These are phyloP conservation scores for Prunus mume DNA, from an alignment of 306 rosid genomes.

Conservation along the genomic window DNA sequence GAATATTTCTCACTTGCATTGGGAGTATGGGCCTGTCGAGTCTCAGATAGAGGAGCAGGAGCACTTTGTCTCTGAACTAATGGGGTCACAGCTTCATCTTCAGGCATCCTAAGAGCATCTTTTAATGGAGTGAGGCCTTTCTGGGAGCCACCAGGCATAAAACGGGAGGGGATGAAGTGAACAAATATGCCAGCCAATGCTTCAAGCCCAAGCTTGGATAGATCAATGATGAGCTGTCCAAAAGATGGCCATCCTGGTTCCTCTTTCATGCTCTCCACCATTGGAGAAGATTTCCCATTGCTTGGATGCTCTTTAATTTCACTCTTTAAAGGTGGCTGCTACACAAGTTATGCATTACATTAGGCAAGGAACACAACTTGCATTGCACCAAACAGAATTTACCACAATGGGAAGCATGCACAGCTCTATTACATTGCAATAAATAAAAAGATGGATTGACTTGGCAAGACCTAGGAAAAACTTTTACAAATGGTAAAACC, in stretches of 20 bases:
- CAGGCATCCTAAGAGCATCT: slow-evolving; percentile 79
- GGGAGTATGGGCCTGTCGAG: slow-evolving; percentile 51
- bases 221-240: slow-evolving; percentile 67
- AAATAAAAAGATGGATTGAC: not conserved
- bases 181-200: slow-evolving; percentile 39
- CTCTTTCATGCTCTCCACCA: slow-evolving; percentile 56
- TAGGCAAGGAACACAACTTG: slow-evolving; percentile 24
- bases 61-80: slow-evolving; percentile 44
- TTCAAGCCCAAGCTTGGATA: slow-evolving; percentile 67
- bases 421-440: not conserved
- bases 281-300: slow-evolving; percentile 40
- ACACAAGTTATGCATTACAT: slow-evolving; percentile 22
- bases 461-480: not conserved
- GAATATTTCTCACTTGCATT: slow-evolving; percentile 52
- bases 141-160: slow-evolving; percentile 35
- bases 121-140: slow-evolving; percentile 69
- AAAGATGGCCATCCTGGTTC: slow-evolving; percentile 96
- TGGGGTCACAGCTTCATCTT: slow-evolving; percentile 48
- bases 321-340: slow-evolving; percentile 36
- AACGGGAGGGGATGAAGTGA: slow-evolving; percentile 55
- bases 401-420: not conserved
- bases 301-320: slow-evolving; percentile 51
- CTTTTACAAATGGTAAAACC: not conserved
- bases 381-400: slow-evolving; percentile 1
- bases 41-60: slow-evolving; percentile 46